phyloP scores from a whole-genome alignment of 2,329 filamentous ascomycete species.

The Alternaria arborescens region DNA sequence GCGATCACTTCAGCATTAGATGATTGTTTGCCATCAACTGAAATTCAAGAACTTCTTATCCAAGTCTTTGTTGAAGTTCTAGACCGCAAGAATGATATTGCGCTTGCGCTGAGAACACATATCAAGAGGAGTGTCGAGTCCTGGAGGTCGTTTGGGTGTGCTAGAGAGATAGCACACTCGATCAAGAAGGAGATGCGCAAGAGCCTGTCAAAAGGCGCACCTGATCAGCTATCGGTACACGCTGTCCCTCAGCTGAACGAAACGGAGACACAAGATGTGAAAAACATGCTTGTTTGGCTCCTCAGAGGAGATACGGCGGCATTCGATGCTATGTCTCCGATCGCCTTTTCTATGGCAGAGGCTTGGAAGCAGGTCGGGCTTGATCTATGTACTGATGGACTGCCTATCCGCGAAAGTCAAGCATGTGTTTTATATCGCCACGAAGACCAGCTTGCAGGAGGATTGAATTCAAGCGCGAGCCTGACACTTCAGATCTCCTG shows the following conservation, averaged over 20 bases:
- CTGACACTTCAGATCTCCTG: no score
- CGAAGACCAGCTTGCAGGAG: no score
- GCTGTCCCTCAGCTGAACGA: not conserved
- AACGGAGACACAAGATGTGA: not conserved
- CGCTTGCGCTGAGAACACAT: not conserved
- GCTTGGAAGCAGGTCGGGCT: not conserved
- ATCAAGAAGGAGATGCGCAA: not conserved
- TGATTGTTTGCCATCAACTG: not conserved
- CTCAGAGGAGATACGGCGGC: not conserved
- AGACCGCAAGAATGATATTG: not conserved
- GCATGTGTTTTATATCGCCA: not conserved
- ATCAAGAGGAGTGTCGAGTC: not conserved
- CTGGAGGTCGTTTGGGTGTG: not conserved
- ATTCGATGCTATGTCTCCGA: not conserved
- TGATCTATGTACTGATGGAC: not conserved
- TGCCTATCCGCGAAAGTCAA: not conserved
- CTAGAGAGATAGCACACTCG: not conserved
- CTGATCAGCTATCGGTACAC: accelerated
- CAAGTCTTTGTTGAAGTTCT: not conserved
- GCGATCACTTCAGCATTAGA: no score
- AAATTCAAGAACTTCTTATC: not conserved
- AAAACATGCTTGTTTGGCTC: not conserved
- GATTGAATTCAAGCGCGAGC: no score
- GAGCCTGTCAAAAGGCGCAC: not conserved
- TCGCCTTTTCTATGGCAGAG: not conserved